Evolutionary conservation across 805 yeast species (phyloP), one percentile per base, ranked within the genome.

Genomic region (Saccharomycopsis schoenii): DNA sequence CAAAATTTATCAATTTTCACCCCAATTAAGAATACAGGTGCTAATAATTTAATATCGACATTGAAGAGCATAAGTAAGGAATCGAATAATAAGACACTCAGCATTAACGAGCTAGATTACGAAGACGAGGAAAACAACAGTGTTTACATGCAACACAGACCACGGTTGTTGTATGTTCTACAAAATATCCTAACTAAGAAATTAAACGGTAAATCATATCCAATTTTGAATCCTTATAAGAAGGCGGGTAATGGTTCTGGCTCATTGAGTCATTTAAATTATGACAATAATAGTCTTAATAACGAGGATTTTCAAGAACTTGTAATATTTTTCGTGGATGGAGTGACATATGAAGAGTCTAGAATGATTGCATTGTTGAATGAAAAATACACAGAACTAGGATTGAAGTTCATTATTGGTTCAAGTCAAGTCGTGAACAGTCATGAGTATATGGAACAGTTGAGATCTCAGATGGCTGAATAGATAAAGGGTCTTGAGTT

Each of bases 301-400:
- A 17, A 56, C 41, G 74, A 75, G 36, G 74, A 76, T 34, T 77
- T 81, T 0, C 88, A 85, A 67, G 92, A 88, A 66, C 75, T 88
- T n/a, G 78, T 88, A 2, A 75, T 88, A 1, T 88, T 84, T 69
- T 73, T 88, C 58, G 83, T 89, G 58, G 98, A 97, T 5, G 99
- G 99, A 15, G 86, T 82, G 1, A 93, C 98, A 0, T 90, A 83
- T 70, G 98, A 93, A 71, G 99, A 94, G 71, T 89, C 96, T 0
- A 80, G 97, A 64, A 73, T 91, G 25, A 83, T 92, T 4, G 83
- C 87, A 60, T 88, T 90, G 63, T 77, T 91, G 64, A 85, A 86
- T 68, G 73, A 73, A 36, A 75, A 82, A 25, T 78, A 76, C 59
- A 62, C 58, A 25, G 24, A 29, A 8, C 25, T 24, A 17, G 83